These are phyloP conservation scores for Mycena vitilis DNA, from an alignment of 768 basidiomycete genomes.

Conservation along the genomic window DNA sequence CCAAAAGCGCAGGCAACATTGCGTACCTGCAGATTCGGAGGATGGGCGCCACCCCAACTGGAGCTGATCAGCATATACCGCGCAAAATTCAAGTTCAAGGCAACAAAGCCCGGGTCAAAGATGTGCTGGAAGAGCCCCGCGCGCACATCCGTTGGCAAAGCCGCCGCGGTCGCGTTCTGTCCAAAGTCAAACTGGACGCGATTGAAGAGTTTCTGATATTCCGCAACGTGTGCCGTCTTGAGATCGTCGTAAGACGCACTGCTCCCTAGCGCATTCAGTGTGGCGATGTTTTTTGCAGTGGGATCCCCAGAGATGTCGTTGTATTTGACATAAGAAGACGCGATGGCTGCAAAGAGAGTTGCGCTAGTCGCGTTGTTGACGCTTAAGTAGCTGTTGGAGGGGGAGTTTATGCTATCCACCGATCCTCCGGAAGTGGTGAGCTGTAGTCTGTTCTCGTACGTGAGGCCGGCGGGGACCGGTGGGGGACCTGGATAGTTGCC, in stretches of 20 bases:
- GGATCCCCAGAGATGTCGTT: constrained; percentile 21
- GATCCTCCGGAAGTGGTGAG: neutral
- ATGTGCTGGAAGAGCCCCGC: constrained; percentile 6
- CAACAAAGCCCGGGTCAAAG: constrained; percentile 24
- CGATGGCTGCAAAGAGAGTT: constrained; percentile 26
- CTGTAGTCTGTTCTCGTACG: constrained; percentile 14
- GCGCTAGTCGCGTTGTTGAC: constrained; percentile 16
- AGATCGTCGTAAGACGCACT: constrained; percentile 1
- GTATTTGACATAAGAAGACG: constrained; percentile 23
- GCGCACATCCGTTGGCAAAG: constrained; percentile 21
- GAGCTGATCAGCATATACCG: constrained; percentile 28
- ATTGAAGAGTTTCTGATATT: constrained; percentile 15
- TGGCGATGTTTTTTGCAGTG: neutral
- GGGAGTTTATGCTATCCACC: neutral
- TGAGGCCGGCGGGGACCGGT: constrained; percentile 21
- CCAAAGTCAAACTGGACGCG: constrained; percentile 22
- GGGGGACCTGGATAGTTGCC: constrained; percentile 8
- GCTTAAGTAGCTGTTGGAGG: neutral
- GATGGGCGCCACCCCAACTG: constrained; percentile 27
- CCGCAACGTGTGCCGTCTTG: constrained; percentile 12
- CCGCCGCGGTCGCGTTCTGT: constrained; percentile 23
- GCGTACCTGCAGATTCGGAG: constrained; percentile 24
- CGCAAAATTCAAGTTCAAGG: constrained; percentile 24
- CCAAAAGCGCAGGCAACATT: too few relatives aligned
- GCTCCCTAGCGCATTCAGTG: neutral